phyloP scores from a whole-genome alignment of 2,329 filamentous ascomycete species.

The Aspergillus sergii region DNA sequence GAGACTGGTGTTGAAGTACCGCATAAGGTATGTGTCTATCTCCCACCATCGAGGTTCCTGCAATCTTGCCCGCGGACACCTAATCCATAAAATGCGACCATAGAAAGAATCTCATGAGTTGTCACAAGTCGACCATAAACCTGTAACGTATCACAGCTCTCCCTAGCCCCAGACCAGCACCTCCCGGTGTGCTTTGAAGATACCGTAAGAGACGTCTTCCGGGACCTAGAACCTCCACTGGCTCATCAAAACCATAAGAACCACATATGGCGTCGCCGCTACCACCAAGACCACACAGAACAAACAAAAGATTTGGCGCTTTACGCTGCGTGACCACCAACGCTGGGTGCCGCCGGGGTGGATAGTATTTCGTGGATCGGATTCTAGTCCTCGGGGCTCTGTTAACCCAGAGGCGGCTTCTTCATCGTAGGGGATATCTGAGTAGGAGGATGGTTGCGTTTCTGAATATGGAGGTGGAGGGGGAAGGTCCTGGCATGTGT shows the following conservation, averaged over 20 bases:
- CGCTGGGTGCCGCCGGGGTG: neutral
- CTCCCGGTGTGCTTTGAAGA: neutral
- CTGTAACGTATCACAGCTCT: neutral
- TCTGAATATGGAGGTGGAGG: neutral
- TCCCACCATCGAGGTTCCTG: neutral
- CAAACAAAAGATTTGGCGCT: neutral
- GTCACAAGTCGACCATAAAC: neutral
- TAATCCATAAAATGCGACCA: neutral
- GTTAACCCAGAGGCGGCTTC: neutral
- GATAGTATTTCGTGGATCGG: neutral
- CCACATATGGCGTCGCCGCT: neutral
- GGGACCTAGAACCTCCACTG: neutral
- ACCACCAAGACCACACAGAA: neutral
- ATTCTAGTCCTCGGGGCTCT: neutral
- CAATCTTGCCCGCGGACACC: no score
- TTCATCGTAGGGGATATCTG: neutral
- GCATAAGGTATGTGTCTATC: neutral
- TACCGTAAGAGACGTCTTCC: neutral
- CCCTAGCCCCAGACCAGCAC: neutral
- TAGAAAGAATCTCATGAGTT: neutral
- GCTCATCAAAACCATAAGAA: neutral
- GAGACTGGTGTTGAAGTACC: neutral
- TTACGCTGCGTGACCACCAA: neutral
- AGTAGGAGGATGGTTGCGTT: neutral
- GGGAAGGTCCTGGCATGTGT: neutral